phyloP scores from a whole-genome alignment of 73 alveolate genomes.

The Paramecium bursaria region DNA sequence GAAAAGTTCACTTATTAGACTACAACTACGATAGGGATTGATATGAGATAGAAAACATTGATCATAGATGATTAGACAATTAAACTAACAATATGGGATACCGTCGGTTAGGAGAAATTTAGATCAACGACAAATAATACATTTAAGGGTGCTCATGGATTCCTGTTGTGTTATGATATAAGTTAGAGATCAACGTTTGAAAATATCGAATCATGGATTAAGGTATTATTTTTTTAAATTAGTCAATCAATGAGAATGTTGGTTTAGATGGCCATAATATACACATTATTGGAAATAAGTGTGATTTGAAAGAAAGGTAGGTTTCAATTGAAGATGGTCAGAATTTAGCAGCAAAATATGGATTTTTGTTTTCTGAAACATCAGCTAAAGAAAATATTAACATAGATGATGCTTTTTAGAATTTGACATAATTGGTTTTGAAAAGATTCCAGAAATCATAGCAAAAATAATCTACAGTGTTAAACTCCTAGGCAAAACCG shows the following conservation, averaged over 20 bases:
- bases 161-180: slow-evolving; percentile 31
- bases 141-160: slow-evolving; percentile 52
- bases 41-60: not conserved
- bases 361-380: not conserved
- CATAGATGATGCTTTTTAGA: slow-evolving; percentile 7
- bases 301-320: slow-evolving; percentile 11
- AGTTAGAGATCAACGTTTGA: slow-evolving; percentile 25
- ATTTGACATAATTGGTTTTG: too few relatives aligned
- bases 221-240: not conserved
- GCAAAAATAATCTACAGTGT: too few relatives aligned
- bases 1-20: slow-evolving; percentile 67
- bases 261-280: not conserved
- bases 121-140: slow-evolving; percentile 37
- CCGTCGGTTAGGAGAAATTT: slow-evolving; percentile 18
- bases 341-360: slow-evolving; percentile 5
- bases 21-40: slow-evolving; percentile 11
- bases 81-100: slow-evolving; percentile 50
- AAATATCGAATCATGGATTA: slow-evolving; percentile 11
- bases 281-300: slow-evolving; percentile 13
- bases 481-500: too few relatives aligned
- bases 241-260: slow-evolving; percentile 51
- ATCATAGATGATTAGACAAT: slow-evolving; percentile 31
- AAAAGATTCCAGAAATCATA: too few relatives aligned
- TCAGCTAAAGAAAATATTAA: slow-evolving; percentile 27
- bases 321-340: slow-evolving; percentile 11